phyloP scores from a whole-genome alignment of 305 asterid genomes.

The Fraxinus dipetala region DNA sequence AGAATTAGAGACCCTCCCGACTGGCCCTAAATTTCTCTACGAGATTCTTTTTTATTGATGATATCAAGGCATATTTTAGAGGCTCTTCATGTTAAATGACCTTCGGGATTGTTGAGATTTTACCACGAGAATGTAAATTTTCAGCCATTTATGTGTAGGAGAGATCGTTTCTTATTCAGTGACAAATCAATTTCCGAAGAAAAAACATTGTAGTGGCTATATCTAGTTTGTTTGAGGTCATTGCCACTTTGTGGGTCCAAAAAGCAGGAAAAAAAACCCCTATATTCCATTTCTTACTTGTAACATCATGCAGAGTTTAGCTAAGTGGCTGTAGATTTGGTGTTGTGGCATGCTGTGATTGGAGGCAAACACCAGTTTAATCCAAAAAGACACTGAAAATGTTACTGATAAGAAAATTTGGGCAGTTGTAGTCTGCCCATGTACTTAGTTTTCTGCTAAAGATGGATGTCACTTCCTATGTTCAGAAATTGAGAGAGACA shows the following conservation, averaged over 20 bases:
- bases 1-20: background rate
- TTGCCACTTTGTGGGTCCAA: conserved; percentile 30
- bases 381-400: conserved; percentile 23
- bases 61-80: conserved; percentile 13
- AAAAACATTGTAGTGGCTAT: conserved; percentile 7
- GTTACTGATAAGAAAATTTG: conserved; percentile 10
- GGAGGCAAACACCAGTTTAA: conserved; percentile 18
- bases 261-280: conserved; percentile 2
- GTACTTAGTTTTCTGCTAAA: conserved; percentile 38
- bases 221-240: background rate
- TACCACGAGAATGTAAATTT: background rate
- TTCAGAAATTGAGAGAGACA: conserved; percentile 18
- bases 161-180: background rate
- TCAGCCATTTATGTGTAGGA: background rate
- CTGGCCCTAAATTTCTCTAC: background rate
- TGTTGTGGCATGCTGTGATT: conserved; percentile 33
- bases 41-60: conserved; percentile 17
- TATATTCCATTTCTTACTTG: conserved; percentile 25
- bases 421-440: conserved; percentile 14
- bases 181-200: background rate
- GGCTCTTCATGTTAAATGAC: background rate
- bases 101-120: background rate
- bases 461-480: conserved; percentile 28
- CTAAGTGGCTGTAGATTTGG: conserved; percentile 1
- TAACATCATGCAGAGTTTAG: background rate